Conservation (phyloP, 2,329 filamentous ascomycete genomes). For the Pseudophaeomoniella oleicola region DNA sequence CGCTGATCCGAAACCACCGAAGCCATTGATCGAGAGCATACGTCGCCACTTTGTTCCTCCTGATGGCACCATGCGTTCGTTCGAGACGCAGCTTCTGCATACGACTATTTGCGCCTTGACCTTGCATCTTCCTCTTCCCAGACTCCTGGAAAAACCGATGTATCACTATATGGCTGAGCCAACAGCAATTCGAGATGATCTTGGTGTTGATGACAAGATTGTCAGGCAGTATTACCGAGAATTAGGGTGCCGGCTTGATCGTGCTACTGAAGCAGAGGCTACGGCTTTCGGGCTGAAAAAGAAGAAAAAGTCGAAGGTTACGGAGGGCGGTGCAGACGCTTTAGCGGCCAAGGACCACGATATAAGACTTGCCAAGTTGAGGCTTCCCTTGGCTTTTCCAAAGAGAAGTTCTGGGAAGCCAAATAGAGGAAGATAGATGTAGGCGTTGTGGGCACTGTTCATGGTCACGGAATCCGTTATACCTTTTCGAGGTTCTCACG, state of each 20-base stretch:
- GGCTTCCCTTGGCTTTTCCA: constrained; percentile 70
- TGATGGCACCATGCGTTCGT: constrained; percentile 18
- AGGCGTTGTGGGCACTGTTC: too few species aligned
- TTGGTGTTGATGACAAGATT: constrained; percentile 21
- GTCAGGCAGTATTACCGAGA: constrained; percentile 28
- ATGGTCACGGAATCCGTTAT: too few species aligned
- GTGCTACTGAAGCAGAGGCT: constrained; percentile 20
- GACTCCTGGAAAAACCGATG: constrained; percentile 7
- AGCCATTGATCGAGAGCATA: background rate
- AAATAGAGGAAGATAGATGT: constrained; percentile 1
- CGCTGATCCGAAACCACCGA: background rate
- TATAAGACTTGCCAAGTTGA: constrained; percentile 51
- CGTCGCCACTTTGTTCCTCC: constrained; percentile 15
- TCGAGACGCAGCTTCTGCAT: constrained; percentile 26
- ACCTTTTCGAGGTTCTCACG: too few species aligned
- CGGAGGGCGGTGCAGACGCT: constrained; percentile 46
- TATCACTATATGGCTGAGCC: constrained; percentile 22
- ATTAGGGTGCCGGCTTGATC: constrained; percentile 29
- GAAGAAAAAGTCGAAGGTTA: constrained; percentile 51
- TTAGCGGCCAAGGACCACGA: constrained; percentile 35
- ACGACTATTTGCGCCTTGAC: constrained; percentile 31
- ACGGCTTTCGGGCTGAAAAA: constrained; percentile 19
- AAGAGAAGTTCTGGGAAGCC: constrained; percentile 25
- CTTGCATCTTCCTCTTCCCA: constrained; percentile 26
- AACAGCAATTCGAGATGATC: constrained; percentile 28